Conservation (phyloP, 345 rosid genomes). For the Pugionium cornutum region DNA sequence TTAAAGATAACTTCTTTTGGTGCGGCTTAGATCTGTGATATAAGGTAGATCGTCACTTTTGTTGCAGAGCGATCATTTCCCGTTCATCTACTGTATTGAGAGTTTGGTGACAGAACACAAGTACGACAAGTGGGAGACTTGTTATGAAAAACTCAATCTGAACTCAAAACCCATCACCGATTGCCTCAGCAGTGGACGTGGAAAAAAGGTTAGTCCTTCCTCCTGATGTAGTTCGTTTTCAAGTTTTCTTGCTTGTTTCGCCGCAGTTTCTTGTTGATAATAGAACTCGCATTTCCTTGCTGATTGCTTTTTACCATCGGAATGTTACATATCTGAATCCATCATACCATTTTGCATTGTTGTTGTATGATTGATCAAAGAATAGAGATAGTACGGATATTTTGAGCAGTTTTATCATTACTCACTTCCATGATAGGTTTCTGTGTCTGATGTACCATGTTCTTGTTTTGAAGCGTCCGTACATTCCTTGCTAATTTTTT, state of each 20-base stretch:
- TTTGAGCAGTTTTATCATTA: background rate
- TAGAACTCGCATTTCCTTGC: background rate
- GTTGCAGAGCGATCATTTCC: conserved; percentile 75
- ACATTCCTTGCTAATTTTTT: conserved; percentile 4
- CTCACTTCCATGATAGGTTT: background rate
- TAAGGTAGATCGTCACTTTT: conserved; percentile 12
- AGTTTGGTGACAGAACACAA: conserved; percentile 53
- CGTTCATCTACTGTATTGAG: conserved; percentile 75
- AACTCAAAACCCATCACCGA: conserved; percentile 57
- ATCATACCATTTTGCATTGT: conserved; percentile 9
- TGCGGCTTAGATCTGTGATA: conserved; percentile 16
- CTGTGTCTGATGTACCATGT: background rate
- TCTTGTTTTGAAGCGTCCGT: conserved; percentile 3
- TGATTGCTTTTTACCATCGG: background rate
- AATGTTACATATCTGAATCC: background rate
- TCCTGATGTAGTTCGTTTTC: background rate
- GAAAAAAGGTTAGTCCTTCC: conserved; percentile 55
- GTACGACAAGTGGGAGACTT: conserved; percentile 66
- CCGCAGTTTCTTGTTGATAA: too few species aligned
- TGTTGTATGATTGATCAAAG: background rate
- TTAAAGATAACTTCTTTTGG: background rate
- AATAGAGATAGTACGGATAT: background rate
- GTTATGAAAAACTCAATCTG: conserved; percentile 62
- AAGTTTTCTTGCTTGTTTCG: conserved; percentile 9
- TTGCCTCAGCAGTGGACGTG: conserved; percentile 63